Evolutionary conservation across 192 early-diverging fungal species (phyloP), one percentile per base, ranked within the genome.

Genomic region (Coemansia sp.): DNA sequence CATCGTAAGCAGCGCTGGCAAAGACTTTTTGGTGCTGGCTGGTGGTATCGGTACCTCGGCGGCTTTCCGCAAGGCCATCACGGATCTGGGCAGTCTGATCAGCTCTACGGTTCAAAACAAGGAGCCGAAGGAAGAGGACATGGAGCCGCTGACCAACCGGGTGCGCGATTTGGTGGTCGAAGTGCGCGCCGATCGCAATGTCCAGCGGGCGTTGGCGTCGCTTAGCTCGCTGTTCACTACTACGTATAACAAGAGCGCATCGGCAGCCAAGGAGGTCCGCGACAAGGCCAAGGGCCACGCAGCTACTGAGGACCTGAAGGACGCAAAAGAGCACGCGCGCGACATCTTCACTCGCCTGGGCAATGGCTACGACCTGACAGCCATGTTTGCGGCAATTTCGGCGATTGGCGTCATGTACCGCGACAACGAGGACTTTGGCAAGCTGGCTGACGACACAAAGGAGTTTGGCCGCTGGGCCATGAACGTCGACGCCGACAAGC

Each of bases 401-500:
- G 77, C 70, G 2, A 59, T 79, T 27, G 73, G 71, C 44, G 59
- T 31, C n/a, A 74, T 78, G 77, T 59, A 72, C 62, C 70, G 75
- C 41, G 67, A 74, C 66, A 79, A 74, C 69, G 44, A 73, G 33
- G 67, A 75, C 27, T 72, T 84, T 29, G 46, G 63, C 33, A 46
- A 74, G 68, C 65, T 84, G 41, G 42, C 70, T 11, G 71, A 72
- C 36, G 67, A 84, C 40, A 34, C 65, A 42, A 72, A 72, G 66
- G 59, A 57, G 46, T 79, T 79, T 74, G 71, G 73, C 47, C 24
- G 59, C 71, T 84, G 82, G 82, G 71, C 77, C 15, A 67, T 84
- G 67, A 67, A 76, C 31, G 77, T 79, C 34, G 77, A 84, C 20
- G 66, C 57, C 9, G 69, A 74, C 7, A 71, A 84, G 74, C 77